Evolutionary conservation across 2,329 filamentous ascomycete species (phyloP).

Genomic region (Calonectria montana): DNA sequence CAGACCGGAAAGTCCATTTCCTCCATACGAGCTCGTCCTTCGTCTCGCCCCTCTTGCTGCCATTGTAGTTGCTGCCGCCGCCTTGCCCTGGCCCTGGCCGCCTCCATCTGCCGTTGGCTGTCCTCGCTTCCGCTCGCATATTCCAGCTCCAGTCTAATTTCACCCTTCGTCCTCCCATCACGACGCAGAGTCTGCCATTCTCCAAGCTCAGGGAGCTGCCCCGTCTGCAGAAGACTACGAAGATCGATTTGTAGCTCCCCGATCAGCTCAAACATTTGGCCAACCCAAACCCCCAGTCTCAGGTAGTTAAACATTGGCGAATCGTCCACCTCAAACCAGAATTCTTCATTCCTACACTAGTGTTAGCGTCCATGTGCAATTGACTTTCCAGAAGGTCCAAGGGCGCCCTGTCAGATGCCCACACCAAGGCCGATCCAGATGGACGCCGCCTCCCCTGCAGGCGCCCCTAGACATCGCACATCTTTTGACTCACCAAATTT

Average conservation of each 20-base stretch:
- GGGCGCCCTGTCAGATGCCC: constrained; percentile 18
- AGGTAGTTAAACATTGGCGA: constrained; percentile 43
- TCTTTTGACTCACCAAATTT: constrained; percentile 39
- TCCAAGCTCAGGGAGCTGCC: constrained; percentile 31
- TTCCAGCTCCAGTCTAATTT: constrained; percentile 32
- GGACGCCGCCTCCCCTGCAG: constrained; percentile 18
- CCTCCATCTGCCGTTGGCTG: constrained; percentile 34
- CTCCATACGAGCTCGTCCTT: constrained; percentile 35
- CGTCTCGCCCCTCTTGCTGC: constrained; percentile 30
- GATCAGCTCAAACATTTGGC: constrained; percentile 41
- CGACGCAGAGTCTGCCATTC: constrained; percentile 36
- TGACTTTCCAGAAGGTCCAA: constrained; percentile 20
- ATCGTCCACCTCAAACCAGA: constrained; percentile 39
- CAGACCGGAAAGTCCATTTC: constrained; percentile 43
- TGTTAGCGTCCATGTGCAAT: constrained; percentile 29
- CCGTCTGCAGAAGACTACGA: constrained; percentile 35
- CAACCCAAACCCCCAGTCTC: constrained; percentile 40
- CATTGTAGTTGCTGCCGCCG: constrained; percentile 32
- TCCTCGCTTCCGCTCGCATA: constrained; percentile 35
- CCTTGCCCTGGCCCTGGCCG: constrained; percentile 28
- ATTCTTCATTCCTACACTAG: constrained; percentile 40
- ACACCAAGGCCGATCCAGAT: constrained; percentile 16
- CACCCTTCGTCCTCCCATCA: constrained; percentile 32
- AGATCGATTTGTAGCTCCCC: constrained; percentile 40
- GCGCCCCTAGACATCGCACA: constrained; percentile 8